Evolutionary conservation across 1,284 basidiomycete genomes (phyloP), one percentile per base, ranked within the genome.

Genomic region (Trametes sp.): DNA sequence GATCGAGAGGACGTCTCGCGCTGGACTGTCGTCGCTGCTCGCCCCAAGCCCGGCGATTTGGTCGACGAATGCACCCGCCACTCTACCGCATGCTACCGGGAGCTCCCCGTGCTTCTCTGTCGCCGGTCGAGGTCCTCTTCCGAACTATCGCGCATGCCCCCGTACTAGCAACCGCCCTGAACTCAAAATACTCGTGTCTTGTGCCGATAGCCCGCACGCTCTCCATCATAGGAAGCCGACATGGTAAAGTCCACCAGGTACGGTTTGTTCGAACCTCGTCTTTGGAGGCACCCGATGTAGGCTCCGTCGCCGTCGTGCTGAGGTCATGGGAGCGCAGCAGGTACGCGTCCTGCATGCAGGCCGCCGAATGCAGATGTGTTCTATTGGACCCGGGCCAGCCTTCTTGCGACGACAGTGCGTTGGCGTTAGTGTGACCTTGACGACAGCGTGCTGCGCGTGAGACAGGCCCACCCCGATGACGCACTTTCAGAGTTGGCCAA

Each of bases 371-470:
- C 14, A 21, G 21, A 26, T 38, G 35, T 24, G 35, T 28, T 21
- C 8, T 45, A 48, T 31, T 54, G 54, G 33, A 41, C 23, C 38
- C 50, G 49, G 45, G 24, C n/a, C 23, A 50, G 59, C n/a, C 41
- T 19, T 31, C 38, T 35, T 11, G 54, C 24, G 28, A 10, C 31
- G 19, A 52, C 38, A 54, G 52, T 45, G 11, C 11, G 41, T 29
- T 21, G 33, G 33, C 50, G 58, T 55, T 35, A 63, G 56, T 57
- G 65, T 66, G 65, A 59, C 61, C 65, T 56, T 66, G 64, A 45
- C 62, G 51, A 60, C 56, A 29, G 55, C 36, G 46, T 59, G 51
- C 57, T 58, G 54, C 54, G 57, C 62, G 28, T 57, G 50, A 33
- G 58, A 63, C 46, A 26, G 16, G n/a, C 19, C 28, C 21, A 10